These are phyloP conservation scores for Apiotrichum brassicae DNA, from an alignment of 1,284 basidiomycete genomes.

Conservation along the genomic window DNA sequence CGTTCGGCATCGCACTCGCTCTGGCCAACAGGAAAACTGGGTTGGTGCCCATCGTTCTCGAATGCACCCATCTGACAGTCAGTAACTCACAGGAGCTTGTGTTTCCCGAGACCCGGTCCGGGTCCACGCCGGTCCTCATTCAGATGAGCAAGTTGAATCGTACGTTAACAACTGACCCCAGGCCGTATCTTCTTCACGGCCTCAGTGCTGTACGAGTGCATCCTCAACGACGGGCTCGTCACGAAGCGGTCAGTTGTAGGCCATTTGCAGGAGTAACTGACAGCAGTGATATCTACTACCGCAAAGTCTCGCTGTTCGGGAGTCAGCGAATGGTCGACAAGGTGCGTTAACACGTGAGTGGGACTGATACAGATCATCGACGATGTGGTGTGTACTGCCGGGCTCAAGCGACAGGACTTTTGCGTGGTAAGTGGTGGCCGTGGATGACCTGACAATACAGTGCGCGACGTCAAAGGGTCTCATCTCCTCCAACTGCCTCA, in stretches of 20 bases:
- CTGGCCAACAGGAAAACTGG: conserved; percentile 17
- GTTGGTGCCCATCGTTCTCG: not conserved
- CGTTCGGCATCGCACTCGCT: conserved; percentile 5
- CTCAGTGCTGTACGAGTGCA: conserved; percentile 30
- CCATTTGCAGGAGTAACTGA: not conserved
- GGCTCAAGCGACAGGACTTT: conserved; percentile 64
- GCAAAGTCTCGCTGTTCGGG: conserved; percentile 68
- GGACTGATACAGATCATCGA: conserved; percentile 62
- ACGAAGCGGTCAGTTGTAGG: conserved; percentile 30
- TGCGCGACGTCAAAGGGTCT: conserved; percentile 82
- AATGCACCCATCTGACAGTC: not conserved
- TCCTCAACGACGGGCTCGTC: conserved; percentile 22
- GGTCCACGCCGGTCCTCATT: conserved; percentile 9
- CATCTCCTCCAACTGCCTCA: conserved; percentile 61
- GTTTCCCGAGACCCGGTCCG: conserved; percentile 28
- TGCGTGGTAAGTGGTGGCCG: conserved; percentile 57
- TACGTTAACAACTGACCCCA: conserved; percentile 9
- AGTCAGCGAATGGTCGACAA: conserved; percentile 66
- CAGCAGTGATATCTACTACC: conserved; percentile 76
- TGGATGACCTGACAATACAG: conserved; percentile 51
- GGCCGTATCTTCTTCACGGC: conserved; percentile 30
- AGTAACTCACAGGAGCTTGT: conserved; percentile 24
- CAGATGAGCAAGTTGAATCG: conserved; percentile 16
- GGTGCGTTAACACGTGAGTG: conserved; percentile 44
- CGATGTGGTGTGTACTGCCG: conserved; percentile 74